These are phyloP conservation scores for Clitopilus hobsonii DNA, from an alignment of 768 basidiomycete genomes.

Conservation along the genomic window DNA sequence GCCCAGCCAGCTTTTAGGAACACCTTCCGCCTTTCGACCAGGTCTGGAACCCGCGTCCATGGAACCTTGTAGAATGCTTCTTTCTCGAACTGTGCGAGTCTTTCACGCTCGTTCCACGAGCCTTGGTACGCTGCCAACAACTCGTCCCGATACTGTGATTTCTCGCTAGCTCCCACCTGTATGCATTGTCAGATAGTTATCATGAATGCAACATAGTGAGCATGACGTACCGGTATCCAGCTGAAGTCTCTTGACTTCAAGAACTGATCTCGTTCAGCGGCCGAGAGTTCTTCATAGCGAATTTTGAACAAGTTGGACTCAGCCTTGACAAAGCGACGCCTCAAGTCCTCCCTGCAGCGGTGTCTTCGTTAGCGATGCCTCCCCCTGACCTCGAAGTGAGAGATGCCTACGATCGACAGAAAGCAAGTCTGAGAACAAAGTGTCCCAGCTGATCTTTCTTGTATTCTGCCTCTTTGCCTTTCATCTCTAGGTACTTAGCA, in stretches of 20 bases:
- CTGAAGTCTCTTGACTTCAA: constrained; percentile 59
- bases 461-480: constrained; percentile 39
- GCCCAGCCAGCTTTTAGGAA: constrained; percentile 79
- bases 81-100: constrained; percentile 28
- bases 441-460: constrained; percentile 86
- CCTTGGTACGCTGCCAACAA: constrained; percentile 44
- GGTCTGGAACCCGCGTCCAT: constrained; percentile 93
- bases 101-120: constrained; percentile 27
- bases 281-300: constrained; percentile 66
- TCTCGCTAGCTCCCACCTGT: neutral
- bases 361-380: no score
- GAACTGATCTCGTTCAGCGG: constrained; percentile 59
- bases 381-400: no score
- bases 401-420: constrained; percentile 86
- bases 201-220: neutral
- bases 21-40: constrained; percentile 79
- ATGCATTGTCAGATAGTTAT: no score
- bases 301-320: constrained; percentile 82
- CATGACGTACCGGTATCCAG: constrained; percentile 50
- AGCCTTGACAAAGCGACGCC: constrained; percentile 83
- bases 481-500: constrained; percentile 72
- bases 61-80: constrained; percentile 79
- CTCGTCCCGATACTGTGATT: constrained; percentile 30
- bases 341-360: constrained; percentile 75
- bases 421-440: constrained; percentile 90